Evolutionary conservation across 176 grass and related monocot genomes (phyloP), one percentile per base, ranked within the genome.

Genomic region (Raddia distichophylla): DNA sequence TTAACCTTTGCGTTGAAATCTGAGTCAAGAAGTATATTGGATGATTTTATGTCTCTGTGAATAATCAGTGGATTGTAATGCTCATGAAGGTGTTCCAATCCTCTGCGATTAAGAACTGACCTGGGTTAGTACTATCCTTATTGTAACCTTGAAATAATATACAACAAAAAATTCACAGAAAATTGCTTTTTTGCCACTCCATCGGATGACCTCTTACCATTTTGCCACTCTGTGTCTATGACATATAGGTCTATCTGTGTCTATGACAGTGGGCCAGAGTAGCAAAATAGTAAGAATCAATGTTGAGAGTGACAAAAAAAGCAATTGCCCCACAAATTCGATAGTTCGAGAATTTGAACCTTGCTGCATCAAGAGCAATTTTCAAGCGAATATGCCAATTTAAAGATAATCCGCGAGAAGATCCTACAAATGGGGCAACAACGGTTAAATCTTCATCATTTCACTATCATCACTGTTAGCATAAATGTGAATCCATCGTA

Each of bases 41-140:
- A 95, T 16, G 87, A 95, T 74, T 95, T 95, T 60, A 95, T 71
- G 69, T 95, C 87, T 87, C 90, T 95, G 52, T 95, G 93, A 58
- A 95, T 92, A 54, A 92, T 86, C 16, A 80, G 71, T 13, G 93
- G 93, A 64, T 60, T 83, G 74, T 87, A 95, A 59, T 92, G 90
- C 64, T 95, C 93, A 55, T 95, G 90, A 82, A 95, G 85, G 84
- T 95, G 89, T 70, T 95, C 90, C 73, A 95, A 83, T 66, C 93
- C 93, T 88, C 93, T 95, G 81, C 17, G 46, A 62, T 2, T 14
- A 12, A 60, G 48, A 45, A 47, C 33, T 63, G 65, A 55, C 74
- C 65, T 83, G 37, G 42, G 79, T 67, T 46, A 83, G 67, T 57
- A 37, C 15, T 75, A 76, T 59, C 51, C 20, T 37, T 13, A 15